A percentile compares a stretch with the other conserved stretches of the same genome.
Conservation (phyloP, 2,329 filamentous ascomycete species). For the Pseudocercospora cruenta region DNA sequence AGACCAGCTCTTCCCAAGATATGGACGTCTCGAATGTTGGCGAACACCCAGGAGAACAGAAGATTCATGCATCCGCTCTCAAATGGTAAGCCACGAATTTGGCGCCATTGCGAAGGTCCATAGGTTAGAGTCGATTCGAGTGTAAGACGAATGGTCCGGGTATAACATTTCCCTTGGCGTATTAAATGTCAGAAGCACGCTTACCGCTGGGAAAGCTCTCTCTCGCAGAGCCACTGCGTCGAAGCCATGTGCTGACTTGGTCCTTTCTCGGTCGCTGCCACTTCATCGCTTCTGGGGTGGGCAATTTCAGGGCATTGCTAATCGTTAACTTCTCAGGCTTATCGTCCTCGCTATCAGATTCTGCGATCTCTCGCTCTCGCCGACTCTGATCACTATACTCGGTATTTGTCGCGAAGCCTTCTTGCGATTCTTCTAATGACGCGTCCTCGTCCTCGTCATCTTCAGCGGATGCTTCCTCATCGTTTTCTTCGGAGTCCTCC, state of each 20-base stretch:
- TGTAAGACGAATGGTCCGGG: background rate
- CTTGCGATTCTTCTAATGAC: background rate
- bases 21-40: background rate
- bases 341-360: background rate
- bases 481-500: background rate
- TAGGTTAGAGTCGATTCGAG: background rate
- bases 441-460: background rate
- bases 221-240: conserved; percentile 4
- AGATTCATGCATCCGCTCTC: no score
- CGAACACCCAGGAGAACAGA: no score
- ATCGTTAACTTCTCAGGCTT: background rate
- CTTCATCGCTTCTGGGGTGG: conserved; percentile 2
- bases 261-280: background rate
- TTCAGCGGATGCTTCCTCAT: background rate
- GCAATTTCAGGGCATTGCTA: background rate
- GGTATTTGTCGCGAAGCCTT: background rate
- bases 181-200: background rate
- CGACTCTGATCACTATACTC: background rate
- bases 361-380: background rate
- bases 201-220: conserved; percentile 6
- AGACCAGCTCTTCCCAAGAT: background rate
- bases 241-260: conserved; percentile 10
- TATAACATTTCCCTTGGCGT: background rate
- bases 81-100: no score
- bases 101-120: background rate